Evolutionary conservation across 2,329 filamentous ascomycete species (phyloP), one percentile per base, ranked within the genome.

Genomic region (Aureobasidium sp.): DNA sequence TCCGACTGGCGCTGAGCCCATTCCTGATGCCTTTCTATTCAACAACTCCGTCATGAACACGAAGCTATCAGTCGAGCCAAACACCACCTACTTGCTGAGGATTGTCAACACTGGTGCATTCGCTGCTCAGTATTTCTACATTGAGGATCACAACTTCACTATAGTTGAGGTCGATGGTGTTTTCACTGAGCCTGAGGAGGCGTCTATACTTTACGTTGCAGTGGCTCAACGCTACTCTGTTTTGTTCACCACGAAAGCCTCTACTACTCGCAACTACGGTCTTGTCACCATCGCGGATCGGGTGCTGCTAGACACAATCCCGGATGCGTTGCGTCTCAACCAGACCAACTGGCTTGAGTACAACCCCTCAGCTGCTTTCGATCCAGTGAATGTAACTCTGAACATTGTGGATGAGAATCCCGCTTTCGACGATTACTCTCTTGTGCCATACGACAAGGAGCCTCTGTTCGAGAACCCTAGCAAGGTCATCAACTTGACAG

Each of bases 191-290:
- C 85, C 87, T 0, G 74, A 77, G 5, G 76, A 82, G 1, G 81
- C 85, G 7, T 78, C 82, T 37, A 81, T 84, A 64, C 73, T 91
- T 59, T 86, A 88, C 63, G 76, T 91, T 27, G 81, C 85, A 8
- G 86, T 87, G 1, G 87, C 87, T 0, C 88, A 91, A 69, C 81
- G 88, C 15, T 90, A 89, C 67, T 88, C 86, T 67, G 78, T 87
- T 15, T 72, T 90, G 0, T 68, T 91, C 1, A 81, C 82, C 1
- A 79, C 86, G 6, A 85, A 86, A 68, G 81, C 82, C 53, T 78
- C 80, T 2, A 76, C 77, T 0, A 70, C 72, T 5, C 71, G 79
- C 16, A 76, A 83, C 8, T 90, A 86, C 68, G 87, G 87, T 75
- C 80, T 90, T 62, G 73, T 79, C 6, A 67, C 50, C 16, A 47